Base-by-base conservation (phyloP, 352 stramenopile genomes). In the Globisporangium recalcitrans region DNA sequence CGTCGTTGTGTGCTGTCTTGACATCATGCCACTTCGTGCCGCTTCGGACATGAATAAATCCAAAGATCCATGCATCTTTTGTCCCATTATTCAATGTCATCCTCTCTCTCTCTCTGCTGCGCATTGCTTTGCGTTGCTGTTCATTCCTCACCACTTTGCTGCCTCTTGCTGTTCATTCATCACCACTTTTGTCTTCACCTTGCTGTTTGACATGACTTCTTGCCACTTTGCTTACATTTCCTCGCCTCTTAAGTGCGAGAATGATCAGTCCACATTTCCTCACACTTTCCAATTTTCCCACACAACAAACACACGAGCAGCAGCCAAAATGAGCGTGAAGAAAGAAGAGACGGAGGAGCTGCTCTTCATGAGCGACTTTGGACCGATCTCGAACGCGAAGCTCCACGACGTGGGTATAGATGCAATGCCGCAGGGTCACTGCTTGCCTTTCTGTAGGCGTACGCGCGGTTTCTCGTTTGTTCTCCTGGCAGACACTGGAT, bases 361-460 rank as follows among this genome's bases (percentile, higher is more conserved):
- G 59, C 67, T 69, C 46, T 77, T 77, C 42, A 61, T 64, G 29
- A 75, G 67, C 54, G 65, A 65, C 26, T 77, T 79, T 58, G 70
- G 67, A 29, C 73, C 77, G 54, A 71, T 88, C 59, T 84, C 81
- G 38, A 88, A 87, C 62, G 70, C 81, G 32, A 77, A 89, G 68
- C 72, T 91, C 48, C 77, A 88, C 60, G 81, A 91, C 69, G 80
- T 88, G 57, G 22, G 29, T 60, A 13, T n/a, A 26, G 14, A 6
- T 16, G 14, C 10, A 22, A 53, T 3, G 6, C 4, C 7, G 7
- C 16, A 3, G 16, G 7, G 3, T 4, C 26, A 7, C 10, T 34
- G 24, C 46, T 1, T 52, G 38, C 38, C 16, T 21, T 22, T 29
- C 9, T 47, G 21, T 3, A 36, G 32, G 32, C 32, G 16, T 38